These are phyloP conservation scores for Vigna nakashimae DNA, from an alignment of 306 rosid genomes.

Conservation along the genomic window DNA sequence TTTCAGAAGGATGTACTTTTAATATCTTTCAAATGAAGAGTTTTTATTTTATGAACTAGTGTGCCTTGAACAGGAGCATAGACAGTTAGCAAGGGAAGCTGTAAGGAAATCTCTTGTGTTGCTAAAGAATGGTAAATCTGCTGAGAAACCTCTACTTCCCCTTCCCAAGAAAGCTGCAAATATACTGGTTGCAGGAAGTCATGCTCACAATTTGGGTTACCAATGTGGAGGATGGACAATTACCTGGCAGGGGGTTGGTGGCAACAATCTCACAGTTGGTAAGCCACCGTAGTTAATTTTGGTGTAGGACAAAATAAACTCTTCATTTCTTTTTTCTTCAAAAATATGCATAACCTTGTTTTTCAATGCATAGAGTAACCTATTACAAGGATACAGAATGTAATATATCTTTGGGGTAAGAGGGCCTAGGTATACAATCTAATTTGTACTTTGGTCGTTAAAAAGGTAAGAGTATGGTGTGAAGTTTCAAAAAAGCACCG, in stretches of 20 bases:
- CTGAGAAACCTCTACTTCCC: constrained; percentile 47
- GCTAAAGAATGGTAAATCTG: constrained; percentile 73
- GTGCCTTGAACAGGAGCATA: constrained; percentile 15
- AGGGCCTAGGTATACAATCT: too few relatives aligned
- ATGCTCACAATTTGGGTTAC: constrained; percentile 31
- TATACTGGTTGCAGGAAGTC: constrained; percentile 26
- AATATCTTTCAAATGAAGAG: constrained; percentile 10
- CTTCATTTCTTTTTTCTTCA: too few relatives aligned
- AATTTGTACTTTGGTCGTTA: too few relatives aligned
- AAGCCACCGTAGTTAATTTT: background rate
- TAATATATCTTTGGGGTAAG: too few relatives aligned
- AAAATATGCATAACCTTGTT: too few relatives aligned
- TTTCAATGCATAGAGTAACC: too few relatives aligned
- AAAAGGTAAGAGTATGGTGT: too few relatives aligned
- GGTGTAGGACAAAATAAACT: background rate
- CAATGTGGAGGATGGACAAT: constrained; percentile 35
- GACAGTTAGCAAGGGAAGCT: constrained; percentile 31
- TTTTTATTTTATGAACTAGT: background rate
- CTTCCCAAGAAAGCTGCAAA: constrained; percentile 28
- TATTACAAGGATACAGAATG: too few relatives aligned
- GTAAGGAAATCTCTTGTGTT: constrained; percentile 62
- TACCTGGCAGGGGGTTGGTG: constrained; percentile 20
- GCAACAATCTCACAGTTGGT: constrained; percentile 28
- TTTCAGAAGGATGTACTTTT: constrained; percentile 21
- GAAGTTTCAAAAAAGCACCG: too few relatives aligned